These are phyloP conservation scores for Artemisia annua DNA, from an alignment of 129 eudicot species.

Conservation along the genomic window DNA sequence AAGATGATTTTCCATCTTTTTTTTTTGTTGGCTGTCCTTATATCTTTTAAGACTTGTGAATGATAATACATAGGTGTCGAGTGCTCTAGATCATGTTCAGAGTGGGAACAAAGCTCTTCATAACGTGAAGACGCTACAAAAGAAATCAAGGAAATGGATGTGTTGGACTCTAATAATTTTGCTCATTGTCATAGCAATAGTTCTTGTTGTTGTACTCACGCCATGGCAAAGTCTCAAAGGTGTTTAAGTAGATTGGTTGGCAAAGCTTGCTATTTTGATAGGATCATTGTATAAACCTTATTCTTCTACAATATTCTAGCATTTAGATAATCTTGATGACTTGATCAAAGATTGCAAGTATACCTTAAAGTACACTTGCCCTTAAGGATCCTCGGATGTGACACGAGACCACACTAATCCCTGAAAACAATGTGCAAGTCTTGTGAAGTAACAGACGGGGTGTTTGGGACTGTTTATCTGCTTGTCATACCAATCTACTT, in stretches of 20 bases:
- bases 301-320: slow-evolving; percentile 23
- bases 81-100: slow-evolving; percentile 88
- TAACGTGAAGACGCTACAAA: slow-evolving; percentile 62
- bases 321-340: slow-evolving; percentile 15
- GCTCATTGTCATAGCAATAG: slow-evolving; percentile 52
- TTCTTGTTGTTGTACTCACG: slow-evolving; percentile 68
- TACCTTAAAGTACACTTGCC: not conserved
- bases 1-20: no score
- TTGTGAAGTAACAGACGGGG: no score
- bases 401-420: no score
- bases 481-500: no score
- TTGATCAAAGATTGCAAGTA: not conserved
- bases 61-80: slow-evolving; percentile 52
- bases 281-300: slow-evolving; percentile 14
- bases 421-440: no score
- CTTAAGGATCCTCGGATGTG: not conserved
- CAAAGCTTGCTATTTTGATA: not conserved
- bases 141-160: slow-evolving; percentile 79
- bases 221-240: slow-evolving; percentile 73
- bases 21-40: not conserved
- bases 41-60: slow-evolving; percentile 2
- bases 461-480: no score
- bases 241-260: slow-evolving; percentile 28
- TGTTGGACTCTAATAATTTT: slow-evolving; percentile 67
- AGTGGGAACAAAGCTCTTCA: slow-evolving; percentile 68